Evolutionary conservation across 495 filamentous ascomycete genomes (phyloP).

Genomic region (Podospora pseudopauciseta): DNA sequence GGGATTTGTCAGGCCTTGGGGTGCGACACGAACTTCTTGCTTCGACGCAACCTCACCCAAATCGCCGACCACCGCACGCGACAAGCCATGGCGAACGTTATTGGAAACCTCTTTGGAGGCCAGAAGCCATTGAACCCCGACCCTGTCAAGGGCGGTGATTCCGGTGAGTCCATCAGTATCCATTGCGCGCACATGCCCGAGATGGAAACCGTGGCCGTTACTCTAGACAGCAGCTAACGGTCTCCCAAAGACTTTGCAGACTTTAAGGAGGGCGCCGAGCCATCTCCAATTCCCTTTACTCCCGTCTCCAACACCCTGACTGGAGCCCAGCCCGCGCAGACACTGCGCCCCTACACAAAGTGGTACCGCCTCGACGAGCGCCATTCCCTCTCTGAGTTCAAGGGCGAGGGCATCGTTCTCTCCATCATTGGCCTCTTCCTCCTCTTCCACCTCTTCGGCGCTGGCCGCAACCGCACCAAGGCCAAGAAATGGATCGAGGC

Average conservation of each 20-base stretch:
- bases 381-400: constrained; percentile 73
- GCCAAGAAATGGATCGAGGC: constrained; percentile 76
- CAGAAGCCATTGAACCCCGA: constrained; percentile 51
- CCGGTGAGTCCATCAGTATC: constrained; percentile 49
- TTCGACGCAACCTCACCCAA: constrained; percentile 1
- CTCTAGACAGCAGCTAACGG: constrained; percentile 10
- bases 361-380: constrained; percentile 98
- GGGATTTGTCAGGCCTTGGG: constrained; percentile 6
- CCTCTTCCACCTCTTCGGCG: constrained; percentile 77
- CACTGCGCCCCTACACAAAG: constrained; percentile 68
- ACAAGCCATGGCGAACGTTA: constrained; percentile 60
- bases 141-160: constrained; percentile 46
- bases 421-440: constrained; percentile 69
- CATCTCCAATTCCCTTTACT: constrained; percentile 47
- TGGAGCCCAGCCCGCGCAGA: constrained; percentile 48
- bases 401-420: constrained; percentile 78
- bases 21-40: not conserved
- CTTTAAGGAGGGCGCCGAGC: constrained; percentile 65
- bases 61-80: constrained; percentile 15
- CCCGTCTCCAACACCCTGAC: constrained; percentile 31
- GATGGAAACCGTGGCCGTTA: not conserved
- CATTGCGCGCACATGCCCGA: not conserved
- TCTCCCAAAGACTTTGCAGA: constrained; percentile 68
- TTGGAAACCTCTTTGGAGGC: constrained; percentile 67
- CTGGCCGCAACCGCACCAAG: constrained; percentile 71